Conservation (phyloP, 345 rosid species). For the sweet orange (Citrus sinensis) region DNA sequence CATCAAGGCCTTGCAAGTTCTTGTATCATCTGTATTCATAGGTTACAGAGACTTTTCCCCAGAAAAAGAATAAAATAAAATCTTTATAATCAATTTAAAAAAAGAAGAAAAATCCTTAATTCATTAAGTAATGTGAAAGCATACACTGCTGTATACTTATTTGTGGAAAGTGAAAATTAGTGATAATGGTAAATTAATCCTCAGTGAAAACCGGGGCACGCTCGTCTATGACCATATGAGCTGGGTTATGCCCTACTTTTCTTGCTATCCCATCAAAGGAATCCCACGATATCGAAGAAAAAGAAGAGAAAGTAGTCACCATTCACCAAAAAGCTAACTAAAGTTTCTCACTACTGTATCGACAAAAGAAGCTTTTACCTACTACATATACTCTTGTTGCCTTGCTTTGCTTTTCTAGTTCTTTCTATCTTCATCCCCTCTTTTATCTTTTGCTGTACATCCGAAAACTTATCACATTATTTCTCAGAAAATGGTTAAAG, state of each 20-base stretch:
- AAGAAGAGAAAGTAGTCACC: not conserved
- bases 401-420: not conserved
- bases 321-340: slow-evolving; percentile 12
- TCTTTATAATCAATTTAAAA: not conserved
- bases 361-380: slow-evolving; percentile 48
- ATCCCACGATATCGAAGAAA: slow-evolving; percentile 30
- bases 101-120: not conserved
- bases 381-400: not conserved
- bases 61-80: not conserved
- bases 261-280: slow-evolving; percentile 47
- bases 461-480: not conserved
- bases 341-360: slow-evolving; percentile 26
- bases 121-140: not conserved
- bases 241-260: slow-evolving; percentile 56
- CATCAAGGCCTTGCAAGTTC: too few species aligned
- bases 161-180: not conserved
- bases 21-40: too few species aligned
- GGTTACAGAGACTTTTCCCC: not conserved
- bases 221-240: slow-evolving; percentile 38
- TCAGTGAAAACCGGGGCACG: slow-evolving; percentile 10
- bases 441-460: not conserved
- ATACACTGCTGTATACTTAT: not conserved
- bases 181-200: not conserved
- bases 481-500: slow-evolving; percentile 43
- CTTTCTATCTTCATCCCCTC: not conserved